Evolutionary conservation across 177 flowering plant species (phyloP), one percentile per base, ranked within the genome.

Genomic region (Tripterygium wilfordii): DNA sequence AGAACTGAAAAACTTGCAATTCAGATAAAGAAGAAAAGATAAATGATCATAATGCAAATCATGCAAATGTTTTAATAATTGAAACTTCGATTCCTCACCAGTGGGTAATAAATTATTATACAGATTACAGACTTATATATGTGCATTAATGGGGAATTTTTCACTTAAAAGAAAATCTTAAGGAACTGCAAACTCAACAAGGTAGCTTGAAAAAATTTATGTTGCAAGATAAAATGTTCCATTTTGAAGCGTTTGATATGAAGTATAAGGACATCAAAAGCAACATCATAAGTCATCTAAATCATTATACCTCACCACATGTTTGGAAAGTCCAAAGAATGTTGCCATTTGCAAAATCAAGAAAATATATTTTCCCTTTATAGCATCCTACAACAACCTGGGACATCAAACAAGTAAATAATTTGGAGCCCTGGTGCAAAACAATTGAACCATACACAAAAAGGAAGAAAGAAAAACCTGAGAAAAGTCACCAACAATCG

Each of bases 381-480:
- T 83, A 91, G 59, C 98, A 88, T 59, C 96, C 98, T 63, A 88
- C 96, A 15, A 85, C 84, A 54, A 84, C 82, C 92, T 84, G 53
- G 19, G 51, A 25, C 4, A 25, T 8, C 30, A 33, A 39, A 49
- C n/a, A 17, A 16, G 8, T 8, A 41, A 52, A 31, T 12, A 4
- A 45, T 28, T 42, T 12, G n/a, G 33, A 40, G 33, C 16, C 21
- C 4, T 29, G 28, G 42, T 33, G 36, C 42, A 40, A 20, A 25
- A 16, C 24, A 4, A 41, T 27, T 8, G 24, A 50, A 23, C n/a
- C 2, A 30, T 36, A 29, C 26, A 40, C 3, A 18, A 41, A 8
- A 19, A 42, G n/a, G n/a, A 29, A 13, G 19, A 27, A 52, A 29
- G 35, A 45, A 44, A 9, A 40, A 91, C 96, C 95, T 79, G 95